A percentile compares a stretch with the other conserved stretches of the same genome.
Evolutionary conservation across 768 basidiomycete genomes (phyloP).

Genomic region (Pisolithus albus): DNA sequence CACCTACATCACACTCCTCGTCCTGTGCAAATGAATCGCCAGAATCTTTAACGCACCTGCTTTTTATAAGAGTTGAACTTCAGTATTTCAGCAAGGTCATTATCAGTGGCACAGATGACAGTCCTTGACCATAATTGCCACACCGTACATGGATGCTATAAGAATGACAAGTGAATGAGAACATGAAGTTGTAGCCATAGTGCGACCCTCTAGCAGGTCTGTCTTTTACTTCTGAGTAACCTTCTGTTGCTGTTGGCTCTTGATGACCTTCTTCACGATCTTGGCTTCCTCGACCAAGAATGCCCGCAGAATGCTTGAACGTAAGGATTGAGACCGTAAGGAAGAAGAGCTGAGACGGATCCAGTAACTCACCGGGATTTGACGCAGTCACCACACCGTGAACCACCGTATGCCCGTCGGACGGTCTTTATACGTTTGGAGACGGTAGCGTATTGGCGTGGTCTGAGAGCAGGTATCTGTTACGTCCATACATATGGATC

Average conservation of each 20-base stretch:
- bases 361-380: constrained; percentile 70
- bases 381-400: constrained; percentile 92
- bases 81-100: not conserved
- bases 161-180: not conserved
- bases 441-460: constrained; percentile 90
- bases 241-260: constrained; percentile 73
- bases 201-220: not conserved
- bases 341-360: not conserved
- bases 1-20: no score
- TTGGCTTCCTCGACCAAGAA: constrained; percentile 99
- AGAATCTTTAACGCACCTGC: no score
- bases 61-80: no score
- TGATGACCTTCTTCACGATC: constrained; percentile 99
- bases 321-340: not conserved
- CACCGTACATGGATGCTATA: not conserved
- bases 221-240: constrained; percentile 18
- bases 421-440: constrained; percentile 98
- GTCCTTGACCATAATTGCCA: not conserved
- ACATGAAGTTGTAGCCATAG: not conserved
- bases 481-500: not conserved
- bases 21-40: no score
- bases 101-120: not conserved
- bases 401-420: constrained; percentile 93
- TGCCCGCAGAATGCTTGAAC: constrained; percentile 82
- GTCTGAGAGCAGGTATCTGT: constrained; percentile 92